These are phyloP conservation scores for Vaccinium macrocarpon DNA, from an alignment of 148 eudicot genomes.

Conservation along the genomic window DNA sequence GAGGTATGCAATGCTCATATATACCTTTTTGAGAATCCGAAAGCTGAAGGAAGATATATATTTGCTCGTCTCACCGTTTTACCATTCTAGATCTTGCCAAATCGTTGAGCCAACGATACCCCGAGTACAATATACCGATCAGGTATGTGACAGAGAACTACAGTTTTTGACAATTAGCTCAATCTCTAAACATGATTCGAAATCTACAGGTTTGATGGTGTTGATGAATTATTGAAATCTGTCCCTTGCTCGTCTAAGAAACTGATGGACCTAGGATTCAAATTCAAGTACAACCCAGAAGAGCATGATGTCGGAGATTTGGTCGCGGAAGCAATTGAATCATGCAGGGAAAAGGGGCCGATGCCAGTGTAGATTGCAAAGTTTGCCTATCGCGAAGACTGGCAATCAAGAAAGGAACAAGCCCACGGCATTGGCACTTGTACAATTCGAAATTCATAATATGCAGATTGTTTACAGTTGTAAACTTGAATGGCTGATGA, in stretches of 20 bases:
- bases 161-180: neutral
- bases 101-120: slow-evolving; percentile 22
- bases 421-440: neutral
- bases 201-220: slow-evolving; percentile 17
- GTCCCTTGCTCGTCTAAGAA: slow-evolving; percentile 23
- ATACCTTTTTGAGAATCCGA: slow-evolving; percentile 23
- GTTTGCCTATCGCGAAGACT: neutral
- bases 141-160: slow-evolving; percentile 16
- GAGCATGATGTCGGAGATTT: slow-evolving; percentile 14
- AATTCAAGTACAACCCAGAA: slow-evolving; percentile 15
- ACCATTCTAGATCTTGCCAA: slow-evolving; percentile 24
- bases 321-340: slow-evolving; percentile 14
- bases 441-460: neutral
- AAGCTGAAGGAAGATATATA: slow-evolving; percentile 36
- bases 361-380: neutral
- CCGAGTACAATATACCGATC: slow-evolving; percentile 18
- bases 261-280: slow-evolving; percentile 23
- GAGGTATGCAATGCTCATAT: slow-evolving; percentile 34
- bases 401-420: neutral
- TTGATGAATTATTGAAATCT: slow-evolving; percentile 16
- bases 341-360: slow-evolving; percentile 21
- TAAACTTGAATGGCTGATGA: neutral
- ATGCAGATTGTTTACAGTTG: neutral
- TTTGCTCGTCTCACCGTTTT: slow-evolving; percentile 27
- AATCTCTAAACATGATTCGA: neutral